Percentiles rank a stretch among this genome's conserved stretches.
phyloP scores from a whole-genome alignment of 2,329 filamentous ascomycete genomes.

The Hymenoscyphus linearis region DNA sequence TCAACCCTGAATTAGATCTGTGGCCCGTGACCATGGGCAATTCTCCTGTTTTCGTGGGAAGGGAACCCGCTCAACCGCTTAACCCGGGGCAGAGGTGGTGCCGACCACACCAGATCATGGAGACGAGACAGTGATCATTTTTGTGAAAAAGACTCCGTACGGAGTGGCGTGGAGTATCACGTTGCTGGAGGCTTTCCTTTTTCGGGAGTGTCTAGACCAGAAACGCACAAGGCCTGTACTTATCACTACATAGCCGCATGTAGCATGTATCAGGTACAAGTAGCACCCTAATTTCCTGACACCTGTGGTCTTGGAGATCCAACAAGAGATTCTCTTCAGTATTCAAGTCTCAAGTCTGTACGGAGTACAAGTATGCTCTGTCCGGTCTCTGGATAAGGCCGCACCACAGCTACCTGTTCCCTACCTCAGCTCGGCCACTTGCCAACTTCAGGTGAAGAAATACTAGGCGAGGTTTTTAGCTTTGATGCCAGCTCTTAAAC shows the following conservation, averaged over 20 bases:
- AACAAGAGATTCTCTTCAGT: too few relatives aligned
- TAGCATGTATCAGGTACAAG: neutral
- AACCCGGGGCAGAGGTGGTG: neutral
- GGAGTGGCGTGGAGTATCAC: neutral
- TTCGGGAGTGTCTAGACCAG: neutral
- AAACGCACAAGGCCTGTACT: too few relatives aligned
- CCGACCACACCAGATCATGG: neutral
- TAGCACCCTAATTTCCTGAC: neutral
- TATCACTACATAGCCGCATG: neutral
- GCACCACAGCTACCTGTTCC: too few relatives aligned
- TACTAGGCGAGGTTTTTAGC: too few relatives aligned
- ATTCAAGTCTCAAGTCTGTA: too few relatives aligned
- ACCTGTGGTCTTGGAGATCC: neutral
- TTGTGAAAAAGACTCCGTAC: too few relatives aligned
- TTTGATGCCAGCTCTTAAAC: too few relatives aligned
- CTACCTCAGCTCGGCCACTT: too few relatives aligned
- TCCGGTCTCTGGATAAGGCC: too few relatives aligned
- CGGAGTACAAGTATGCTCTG: too few relatives aligned
- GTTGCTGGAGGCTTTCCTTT: neutral
- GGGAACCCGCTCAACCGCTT: neutral
- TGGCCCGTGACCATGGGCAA: neutral
- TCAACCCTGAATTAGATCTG: neutral
- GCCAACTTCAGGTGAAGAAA: too few relatives aligned
- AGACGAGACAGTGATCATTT: neutral
- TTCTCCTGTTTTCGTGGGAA: neutral